Base-by-base conservation (phyloP, 345 rosid genomes). In the Dipteronia dyeriana region DNA sequence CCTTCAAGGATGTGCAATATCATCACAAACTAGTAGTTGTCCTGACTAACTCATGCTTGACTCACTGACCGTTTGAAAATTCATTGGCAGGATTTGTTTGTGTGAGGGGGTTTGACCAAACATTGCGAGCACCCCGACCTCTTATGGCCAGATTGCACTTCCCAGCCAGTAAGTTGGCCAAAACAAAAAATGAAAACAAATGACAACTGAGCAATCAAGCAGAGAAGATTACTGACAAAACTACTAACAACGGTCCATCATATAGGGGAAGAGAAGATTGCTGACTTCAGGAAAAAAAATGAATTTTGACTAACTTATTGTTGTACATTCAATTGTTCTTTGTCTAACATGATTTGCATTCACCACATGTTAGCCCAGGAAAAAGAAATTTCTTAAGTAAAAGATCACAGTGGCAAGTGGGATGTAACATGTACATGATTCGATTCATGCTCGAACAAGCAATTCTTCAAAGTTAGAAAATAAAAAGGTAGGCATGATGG, bases 81-180 rank as follows among this genome's bases (percentile, higher is more conserved):
- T 68, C 72, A 61, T 60, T 26, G 79, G 85, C 88, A 95, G 97
- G 98, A 60, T 93, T 90, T 79, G 94, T 95, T 76, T 95, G 99
- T 77, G 97, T 95, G 65, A 87, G 98, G 73, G 98, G 97, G 14
- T 95, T 95, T 75, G 97, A 95, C 54, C 92, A 78, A 54, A 83
- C 84, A 80, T 75, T 86, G 66, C 79, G 97, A 80, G 97, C 98
- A 68, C 97, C 98, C 10, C 90, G 94, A 20, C 99, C 99, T 26
- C 88, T 95, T 31, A 81, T 77, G 70, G 89, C 88, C 65, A 89
- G 99, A 80, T 80, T 95, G 80, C 99, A 95, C 82, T 89, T 87
- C 13, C 79, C 91, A 10, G 86, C 86, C 29, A 95, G 95, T 82
- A 92, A 76, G 79, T 13, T 79, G 85, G 79, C 78, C 73, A 88